Evolutionary conservation across 169 alveolate genomes (phyloP).

Genomic region (Theileria annulata): DNA sequence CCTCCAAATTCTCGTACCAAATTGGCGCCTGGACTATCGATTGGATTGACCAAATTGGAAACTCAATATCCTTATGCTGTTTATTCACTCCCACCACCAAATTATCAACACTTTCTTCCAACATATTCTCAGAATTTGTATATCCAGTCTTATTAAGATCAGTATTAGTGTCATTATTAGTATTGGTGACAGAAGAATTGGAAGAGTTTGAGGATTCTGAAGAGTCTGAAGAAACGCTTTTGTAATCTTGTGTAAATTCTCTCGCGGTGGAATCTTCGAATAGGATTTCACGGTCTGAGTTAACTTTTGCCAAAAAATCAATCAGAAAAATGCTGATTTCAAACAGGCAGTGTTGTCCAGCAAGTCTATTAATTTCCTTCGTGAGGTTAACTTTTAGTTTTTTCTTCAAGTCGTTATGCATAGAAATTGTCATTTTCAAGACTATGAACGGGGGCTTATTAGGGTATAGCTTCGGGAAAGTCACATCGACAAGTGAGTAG

Average conservation of each 20-base stretch:
- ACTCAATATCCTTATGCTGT: background rate
- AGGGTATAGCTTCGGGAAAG: constrained; percentile 59
- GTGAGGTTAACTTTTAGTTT: constrained; percentile 8
- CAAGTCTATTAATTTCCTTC: constrained; percentile 1
- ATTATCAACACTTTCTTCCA: background rate
- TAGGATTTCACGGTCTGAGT: constrained; percentile 29
- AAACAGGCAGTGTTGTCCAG: constrained; percentile 47
- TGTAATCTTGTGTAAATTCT: constrained; percentile 19
- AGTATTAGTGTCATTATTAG: background rate
- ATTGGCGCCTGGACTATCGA: constrained; percentile 55
- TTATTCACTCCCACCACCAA: background rate
- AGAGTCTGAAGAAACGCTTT: background rate
- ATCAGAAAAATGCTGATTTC: constrained; percentile 28
- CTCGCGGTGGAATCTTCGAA: constrained; percentile 53
- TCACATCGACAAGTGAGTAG: constrained; percentile 53
- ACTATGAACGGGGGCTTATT: constrained; percentile 23
- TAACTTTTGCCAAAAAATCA: constrained; percentile 30
- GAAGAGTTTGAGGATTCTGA: background rate
- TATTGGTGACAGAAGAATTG: background rate
- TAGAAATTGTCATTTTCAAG: constrained; percentile 46
- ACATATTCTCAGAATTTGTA: background rate
- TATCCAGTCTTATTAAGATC: background rate
- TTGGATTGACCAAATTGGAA: constrained; percentile 57
- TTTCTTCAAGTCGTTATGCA: constrained; percentile 3
- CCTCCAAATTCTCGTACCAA: constrained; percentile 50